Evolutionary conservation across 345 rosid genomes (phyloP), one percentile per base, ranked within the genome.

Genomic region (Populus alba): DNA sequence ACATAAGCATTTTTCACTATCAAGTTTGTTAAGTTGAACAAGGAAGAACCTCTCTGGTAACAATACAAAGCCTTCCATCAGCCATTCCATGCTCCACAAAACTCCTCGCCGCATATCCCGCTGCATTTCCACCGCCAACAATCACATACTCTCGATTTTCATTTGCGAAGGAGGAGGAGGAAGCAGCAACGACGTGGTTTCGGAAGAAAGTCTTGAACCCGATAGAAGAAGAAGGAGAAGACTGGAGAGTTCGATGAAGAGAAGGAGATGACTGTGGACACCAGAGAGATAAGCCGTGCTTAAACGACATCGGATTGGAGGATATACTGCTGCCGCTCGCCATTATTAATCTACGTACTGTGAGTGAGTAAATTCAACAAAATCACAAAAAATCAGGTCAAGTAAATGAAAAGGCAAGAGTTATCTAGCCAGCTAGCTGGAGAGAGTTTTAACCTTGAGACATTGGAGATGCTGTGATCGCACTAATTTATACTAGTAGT

Each of bases 41-140:
- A 17, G 18, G 39, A 75, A 12, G 68, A 47, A 95, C 98, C 97
- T 95, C 99, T 87, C 91, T 92, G 18, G 96, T 83, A 0, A 95
- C 99, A 77, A 95, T 88, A 75, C 98, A 95, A 31, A 95, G 97
- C 51, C 88, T 88, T 70, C 98, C 97, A 85, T 93, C 92, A 27
- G 99, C 97, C 97, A 95, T 89, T 27, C 93, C 98, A 35, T 92
- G 91, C 49, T 95, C 99, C n/a, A 92, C 97, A 79, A 95, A 95
- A 70, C 94, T 88, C 86, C 92, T 85, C 3, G 99, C 99, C 10
- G 97, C 98, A 82, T 95, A 95, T 35, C 99, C 99, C 11, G 98
- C 98, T n/a, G 99, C 91, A 88, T 95, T 95, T 27, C 99, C 99
- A 27, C 99, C 99, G 31, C 99, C 99, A 78, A 95, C 88, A 38